Base-by-base conservation (phyloP, 2,329 filamentous ascomycete genomes). In the Catunica adiposa region DNA sequence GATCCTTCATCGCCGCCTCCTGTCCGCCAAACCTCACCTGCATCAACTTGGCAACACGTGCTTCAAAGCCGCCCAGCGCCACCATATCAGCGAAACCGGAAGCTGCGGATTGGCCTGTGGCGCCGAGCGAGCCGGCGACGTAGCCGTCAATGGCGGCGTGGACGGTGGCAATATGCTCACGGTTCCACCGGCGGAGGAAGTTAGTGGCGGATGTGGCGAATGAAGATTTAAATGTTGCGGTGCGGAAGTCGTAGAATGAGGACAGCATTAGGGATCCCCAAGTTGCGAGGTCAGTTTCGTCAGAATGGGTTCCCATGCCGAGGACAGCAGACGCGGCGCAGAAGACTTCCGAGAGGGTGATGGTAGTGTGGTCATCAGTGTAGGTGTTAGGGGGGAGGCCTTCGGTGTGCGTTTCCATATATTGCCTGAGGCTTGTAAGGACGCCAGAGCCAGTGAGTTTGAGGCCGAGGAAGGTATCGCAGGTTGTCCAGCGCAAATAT, bases 401-500 rank as follows among this genome's bases (percentile, higher is more conserved):
- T 15, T 23, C 14, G n/a, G 29, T 17, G 3, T 34, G 6, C 17
- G 20, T 22, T n/a, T 50, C 48, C 51, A 57, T 57, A 25, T 34
- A 56, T 15, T 48, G 23, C 20, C 50, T 42, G 1, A 58, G 50
- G 3, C 15, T 25, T 2, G 40, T 53, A 1, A 48, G 50, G n/a
- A 56, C 56, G 14, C 46, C 48, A 22, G 6, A 38, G 4, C 53
- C 42, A 15, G 34, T 47, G 14, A 56, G 42, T 29, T 53, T 54
- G 17, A 42, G 53, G 20, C 15, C 42, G 6, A 58, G 48, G 31
- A 51, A 56, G 29, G 34, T 53, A 38, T 58, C 51, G 42, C 56
- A 58, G 9, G 56, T 53, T n/a, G 53, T 37, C 53, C 47, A 56
- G 48, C 56, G 53, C 3, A 58, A 31, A 14, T 55, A 58, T 3